These are phyloP conservation scores for Geotrichum fermentans DNA, from an alignment of 1,139 yeast genomes.

Conservation along the genomic window DNA sequence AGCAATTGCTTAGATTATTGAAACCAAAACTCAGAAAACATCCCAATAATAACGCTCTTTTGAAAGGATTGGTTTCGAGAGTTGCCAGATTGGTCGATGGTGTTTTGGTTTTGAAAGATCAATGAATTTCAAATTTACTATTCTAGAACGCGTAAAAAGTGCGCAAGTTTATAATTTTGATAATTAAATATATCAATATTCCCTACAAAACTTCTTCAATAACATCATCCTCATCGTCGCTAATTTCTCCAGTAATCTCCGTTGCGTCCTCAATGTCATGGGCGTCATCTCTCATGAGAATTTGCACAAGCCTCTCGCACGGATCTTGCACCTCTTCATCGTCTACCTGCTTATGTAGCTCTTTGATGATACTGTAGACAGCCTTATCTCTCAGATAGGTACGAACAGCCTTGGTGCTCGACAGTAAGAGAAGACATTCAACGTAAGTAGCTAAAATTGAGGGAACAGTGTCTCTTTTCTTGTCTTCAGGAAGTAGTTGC, in stretches of 20 bases:
- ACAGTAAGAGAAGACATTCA: constrained; percentile 69
- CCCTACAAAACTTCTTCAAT: constrained; percentile 25
- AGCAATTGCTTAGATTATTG: constrained; percentile 57
- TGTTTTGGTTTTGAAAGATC: constrained; percentile 46
- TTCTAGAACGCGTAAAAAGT: neutral
- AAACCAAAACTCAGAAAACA: constrained; percentile 62
- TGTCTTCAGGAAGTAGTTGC: constrained; percentile 72
- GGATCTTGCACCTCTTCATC: constrained; percentile 60
- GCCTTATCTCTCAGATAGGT: constrained; percentile 70
- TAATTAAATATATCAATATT: neutral
- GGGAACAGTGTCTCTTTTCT: constrained; percentile 65
- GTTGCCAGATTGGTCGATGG: constrained; percentile 66
- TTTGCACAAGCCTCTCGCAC: constrained; percentile 54
- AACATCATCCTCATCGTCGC: constrained; percentile 31
- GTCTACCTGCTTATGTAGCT: constrained; percentile 65
- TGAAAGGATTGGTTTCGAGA: constrained; percentile 64
- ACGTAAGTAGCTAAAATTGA: constrained; percentile 62
- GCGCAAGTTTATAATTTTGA: neutral
- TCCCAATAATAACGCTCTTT: constrained; percentile 62
- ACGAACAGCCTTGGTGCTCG: constrained; percentile 69
- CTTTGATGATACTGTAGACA: constrained; percentile 79
- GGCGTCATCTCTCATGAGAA: constrained; percentile 88
- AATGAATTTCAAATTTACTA: neutral
- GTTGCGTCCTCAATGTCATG: constrained; percentile 49
- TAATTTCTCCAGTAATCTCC: constrained; percentile 45